phyloP scores from a whole-genome alignment of 2,329 filamentous ascomycete genomes.

The Emergomyces africanus region DNA sequence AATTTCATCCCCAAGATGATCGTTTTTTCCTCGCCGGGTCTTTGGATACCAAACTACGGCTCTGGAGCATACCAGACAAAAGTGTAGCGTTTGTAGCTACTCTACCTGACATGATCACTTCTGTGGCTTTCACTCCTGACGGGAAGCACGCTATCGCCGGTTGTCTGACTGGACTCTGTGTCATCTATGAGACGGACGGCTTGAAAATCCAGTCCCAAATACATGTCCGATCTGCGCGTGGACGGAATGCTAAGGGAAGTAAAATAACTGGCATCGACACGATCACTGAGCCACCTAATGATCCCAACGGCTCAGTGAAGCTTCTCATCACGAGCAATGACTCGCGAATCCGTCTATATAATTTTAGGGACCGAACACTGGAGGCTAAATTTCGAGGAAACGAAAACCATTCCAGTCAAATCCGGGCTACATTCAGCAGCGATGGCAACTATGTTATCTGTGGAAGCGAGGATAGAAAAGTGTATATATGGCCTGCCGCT shows the following conservation, averaged over 20 bases:
- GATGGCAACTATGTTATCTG: slow-evolving; percentile 78
- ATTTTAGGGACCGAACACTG: slow-evolving; percentile 67
- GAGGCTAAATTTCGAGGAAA: slow-evolving; percentile 87
- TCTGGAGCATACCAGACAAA: slow-evolving; percentile 98
- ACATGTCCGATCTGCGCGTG: slow-evolving; percentile 82
- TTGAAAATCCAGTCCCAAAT: slow-evolving; percentile 74
- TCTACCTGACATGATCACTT: slow-evolving; percentile 78
- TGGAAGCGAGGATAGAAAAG: slow-evolving; percentile 80
- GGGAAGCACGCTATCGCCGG: slow-evolving; percentile 84
- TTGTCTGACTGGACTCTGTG: slow-evolving; percentile 68
- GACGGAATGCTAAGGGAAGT: slow-evolving; percentile 89
- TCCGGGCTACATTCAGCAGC: slow-evolving; percentile 78
- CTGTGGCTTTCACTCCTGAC: slow-evolving; percentile 86
- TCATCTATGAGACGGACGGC: slow-evolving; percentile 88
- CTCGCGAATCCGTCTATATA: slow-evolving; percentile 81
- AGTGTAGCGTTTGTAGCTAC: slow-evolving; percentile 71
- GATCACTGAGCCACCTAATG: slow-evolving; percentile 44
- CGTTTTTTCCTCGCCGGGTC: slow-evolving; percentile 94
- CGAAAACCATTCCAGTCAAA: slow-evolving; percentile 81
- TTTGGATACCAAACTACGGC: slow-evolving; percentile 69
- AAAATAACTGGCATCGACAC: slow-evolving; percentile 94
- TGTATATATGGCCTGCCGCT: slow-evolving; percentile 77
- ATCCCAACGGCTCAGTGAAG: slow-evolving; percentile 56
- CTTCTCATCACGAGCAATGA: slow-evolving; percentile 91
- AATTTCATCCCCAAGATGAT: slow-evolving; percentile 89